Percentiles rank a stretch among this genome's conserved stretches.
Conservation (phyloP, 2,329 filamentous ascomycete species). For the Saccharata proteae region DNA sequence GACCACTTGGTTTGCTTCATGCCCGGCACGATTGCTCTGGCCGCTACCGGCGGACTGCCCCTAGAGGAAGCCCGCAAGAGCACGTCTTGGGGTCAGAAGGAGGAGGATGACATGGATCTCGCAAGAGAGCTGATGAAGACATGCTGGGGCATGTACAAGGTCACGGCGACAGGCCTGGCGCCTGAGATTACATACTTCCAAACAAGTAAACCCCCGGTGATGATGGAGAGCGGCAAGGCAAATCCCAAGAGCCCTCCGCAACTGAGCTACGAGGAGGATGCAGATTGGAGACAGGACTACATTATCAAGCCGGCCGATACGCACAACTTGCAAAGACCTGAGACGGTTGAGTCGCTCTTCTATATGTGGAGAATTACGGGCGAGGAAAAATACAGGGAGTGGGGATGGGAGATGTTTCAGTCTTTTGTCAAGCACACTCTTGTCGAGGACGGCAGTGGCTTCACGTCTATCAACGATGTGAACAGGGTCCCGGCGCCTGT, state of each 20-base stretch:
- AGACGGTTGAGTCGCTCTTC: conserved; percentile 91
- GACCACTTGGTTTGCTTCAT: conserved; percentile 97
- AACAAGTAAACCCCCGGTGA: conserved; percentile 54
- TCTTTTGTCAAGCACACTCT: conserved; percentile 78
- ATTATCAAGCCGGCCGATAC: conserved; percentile 67
- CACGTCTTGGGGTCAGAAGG: conserved; percentile 58
- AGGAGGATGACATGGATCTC: conserved; percentile 78
- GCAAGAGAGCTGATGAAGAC: conserved; percentile 89
- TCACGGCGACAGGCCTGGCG: conserved; percentile 80
- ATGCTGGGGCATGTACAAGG: conserved; percentile 96
- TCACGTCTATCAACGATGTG: conserved; percentile 69
- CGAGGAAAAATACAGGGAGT: conserved; percentile 77
- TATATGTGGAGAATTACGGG: conserved; percentile 99
- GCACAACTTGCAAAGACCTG: conserved; percentile 89
- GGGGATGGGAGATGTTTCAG: conserved; percentile 98
- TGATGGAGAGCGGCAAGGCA: conserved; percentile 40
- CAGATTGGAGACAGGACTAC: conserved; percentile 66
- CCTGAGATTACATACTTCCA: conserved; percentile 91
- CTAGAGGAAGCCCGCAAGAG: conserved; percentile 63
- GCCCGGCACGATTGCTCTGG: conserved; percentile 88
- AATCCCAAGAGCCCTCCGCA: conserved; percentile 32
- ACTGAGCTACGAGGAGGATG: conserved; percentile 29
- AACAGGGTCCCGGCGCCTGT: conserved; percentile 54
- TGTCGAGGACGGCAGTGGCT: conserved; percentile 65
- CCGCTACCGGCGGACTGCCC: conserved; percentile 65